These are phyloP conservation scores for Mycosphaerella sp. DNA, from an alignment of 2,329 filamentous ascomycete species.

Conservation along the genomic window DNA sequence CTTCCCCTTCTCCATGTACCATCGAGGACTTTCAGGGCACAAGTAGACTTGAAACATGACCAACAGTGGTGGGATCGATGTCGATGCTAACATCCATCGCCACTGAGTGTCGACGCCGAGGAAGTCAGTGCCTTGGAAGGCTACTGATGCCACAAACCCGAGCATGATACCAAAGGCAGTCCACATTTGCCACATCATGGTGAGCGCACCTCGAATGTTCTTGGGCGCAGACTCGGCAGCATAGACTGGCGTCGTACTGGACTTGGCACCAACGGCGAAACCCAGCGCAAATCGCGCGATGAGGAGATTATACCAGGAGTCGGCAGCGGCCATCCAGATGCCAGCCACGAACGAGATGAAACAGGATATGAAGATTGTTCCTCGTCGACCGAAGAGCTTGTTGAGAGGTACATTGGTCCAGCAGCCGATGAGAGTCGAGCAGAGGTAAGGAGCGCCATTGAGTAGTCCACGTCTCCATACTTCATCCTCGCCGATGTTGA, in stretches of 20 bases:
- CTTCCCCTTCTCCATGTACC: slow-evolving; percentile 38
- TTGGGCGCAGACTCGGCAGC: slow-evolving; percentile 37
- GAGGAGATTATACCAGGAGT: slow-evolving; percentile 66
- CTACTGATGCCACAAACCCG: slow-evolving; percentile 39
- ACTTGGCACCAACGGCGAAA: slow-evolving; percentile 39
- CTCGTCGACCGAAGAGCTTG: slow-evolving; percentile 61
- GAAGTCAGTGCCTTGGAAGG: slow-evolving; percentile 31
- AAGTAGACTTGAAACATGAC: slow-evolving; percentile 35
- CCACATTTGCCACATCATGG: slow-evolving; percentile 44
- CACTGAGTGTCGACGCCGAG: slow-evolving; percentile 24
- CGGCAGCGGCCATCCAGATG: slow-evolving; percentile 59
- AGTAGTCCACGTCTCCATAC: slow-evolving; percentile 45
- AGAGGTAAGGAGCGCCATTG: slow-evolving; percentile 59
- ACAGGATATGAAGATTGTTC: slow-evolving; percentile 71
- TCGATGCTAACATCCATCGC: slow-evolving; percentile 30
- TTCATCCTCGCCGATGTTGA: slow-evolving; percentile 23
- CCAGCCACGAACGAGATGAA: slow-evolving; percentile 58
- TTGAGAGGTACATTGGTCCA: slow-evolving; percentile 71
- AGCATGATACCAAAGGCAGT: slow-evolving; percentile 44
- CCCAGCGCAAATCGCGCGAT: slow-evolving; percentile 65
- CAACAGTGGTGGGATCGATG: slow-evolving; percentile 38
- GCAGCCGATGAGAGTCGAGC: slow-evolving; percentile 63
- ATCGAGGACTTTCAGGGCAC: slow-evolving; percentile 39
- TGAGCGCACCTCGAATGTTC: slow-evolving; percentile 39
- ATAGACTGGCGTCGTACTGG: slow-evolving; percentile 40